These are phyloP conservation scores for Irpex lacteus DNA, from an alignment of 1,284 basidiomycete genomes.

Conservation along the genomic window DNA sequence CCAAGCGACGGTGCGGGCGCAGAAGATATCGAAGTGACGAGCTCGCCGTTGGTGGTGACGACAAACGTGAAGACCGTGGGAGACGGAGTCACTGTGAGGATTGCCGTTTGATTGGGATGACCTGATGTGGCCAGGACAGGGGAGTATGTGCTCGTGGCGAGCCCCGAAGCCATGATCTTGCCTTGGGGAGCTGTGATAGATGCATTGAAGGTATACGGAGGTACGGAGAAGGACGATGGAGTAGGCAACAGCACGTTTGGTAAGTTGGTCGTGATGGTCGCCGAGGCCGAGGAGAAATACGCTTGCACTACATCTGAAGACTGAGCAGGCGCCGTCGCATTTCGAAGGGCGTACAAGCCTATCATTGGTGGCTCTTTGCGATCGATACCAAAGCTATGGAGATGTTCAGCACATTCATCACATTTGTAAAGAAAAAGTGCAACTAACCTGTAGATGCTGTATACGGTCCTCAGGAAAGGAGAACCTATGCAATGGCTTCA, in stretches of 20 bases:
- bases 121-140: slow-evolving; percentile 41
- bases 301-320: slow-evolving; percentile 44
- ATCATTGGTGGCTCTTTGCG: slow-evolving; percentile 69
- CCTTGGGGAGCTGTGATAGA: slow-evolving; percentile 55
- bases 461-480: slow-evolving; percentile 78
- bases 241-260: slow-evolving; percentile 76
- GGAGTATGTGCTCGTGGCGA: slow-evolving; percentile 68
- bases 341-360: slow-evolving; percentile 63
- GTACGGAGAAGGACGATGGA: slow-evolving; percentile 56
- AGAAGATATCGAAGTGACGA: slow-evolving; percentile 29
- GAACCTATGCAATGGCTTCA: slow-evolving; percentile 42
- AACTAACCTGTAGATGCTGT: slow-evolving; percentile 80
- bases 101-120: slow-evolving; percentile 27
- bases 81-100: slow-evolving; percentile 31
- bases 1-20: slow-evolving; percentile 31
- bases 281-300: slow-evolving; percentile 60
- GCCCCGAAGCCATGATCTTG: slow-evolving; percentile 51
- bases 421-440: slow-evolving; percentile 2
- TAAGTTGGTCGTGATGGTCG: slow-evolving; percentile 65
- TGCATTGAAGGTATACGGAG: slow-evolving; percentile 71
- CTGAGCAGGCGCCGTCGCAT: slow-evolving; percentile 41
- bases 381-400: slow-evolving; percentile 66
- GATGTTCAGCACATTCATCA: slow-evolving; percentile 8
- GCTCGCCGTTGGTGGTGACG: slow-evolving; percentile 31
- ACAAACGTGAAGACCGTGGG: slow-evolving; percentile 34